Evolutionary conservation across 345 rosid species (phyloP), one percentile per base, ranked within the genome.

Genomic region (Salix koriyanagi): DNA sequence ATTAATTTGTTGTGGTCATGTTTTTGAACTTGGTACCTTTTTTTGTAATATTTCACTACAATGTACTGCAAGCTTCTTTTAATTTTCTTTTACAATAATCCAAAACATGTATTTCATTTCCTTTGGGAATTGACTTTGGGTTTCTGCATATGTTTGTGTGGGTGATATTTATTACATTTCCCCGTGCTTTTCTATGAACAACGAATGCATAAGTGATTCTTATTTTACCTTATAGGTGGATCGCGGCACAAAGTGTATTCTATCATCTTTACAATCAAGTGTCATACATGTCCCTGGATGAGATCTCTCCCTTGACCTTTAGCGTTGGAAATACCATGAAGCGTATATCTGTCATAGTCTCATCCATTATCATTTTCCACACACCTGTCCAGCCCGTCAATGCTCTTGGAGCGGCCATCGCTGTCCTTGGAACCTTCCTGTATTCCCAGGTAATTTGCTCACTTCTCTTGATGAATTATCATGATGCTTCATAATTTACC

Each of bases 261-360:
- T 96, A 94, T 81, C 99, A 96, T 82, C 97, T 96, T 65, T 96
- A 96, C 94, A 95, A 95, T 77, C 99, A 95, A 76, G 99, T 95
- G 75, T 95, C 98, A 26, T 95, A 95, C 89, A 93, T 96, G 99
- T 96, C 99, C 26, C 85, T 96, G 74, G 96, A 96, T 42, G 85
- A 96, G 87, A 93, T 96, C 75, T 91, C 98, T 73, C 98, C 99
- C 72, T 83, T 96, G 93, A 96, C 99, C 13, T 96, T 96, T 78
- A 96, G 99, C 84, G 79, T 96, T 1, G 99, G 99, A 58, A 96
- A 96, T 86, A 93, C 99, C 44, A 92, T 96, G 98, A 96, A 96
- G 76, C 97, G 99, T 76, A 96, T 96, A 42, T 96, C 99, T 0
- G 99, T 96, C 80, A 96, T 96, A 0, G 98, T 93, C 88, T 93